Evolutionary conservation across 371 early-diverging fungal species (phyloP).

Genomic region (Batkoa obscura): DNA sequence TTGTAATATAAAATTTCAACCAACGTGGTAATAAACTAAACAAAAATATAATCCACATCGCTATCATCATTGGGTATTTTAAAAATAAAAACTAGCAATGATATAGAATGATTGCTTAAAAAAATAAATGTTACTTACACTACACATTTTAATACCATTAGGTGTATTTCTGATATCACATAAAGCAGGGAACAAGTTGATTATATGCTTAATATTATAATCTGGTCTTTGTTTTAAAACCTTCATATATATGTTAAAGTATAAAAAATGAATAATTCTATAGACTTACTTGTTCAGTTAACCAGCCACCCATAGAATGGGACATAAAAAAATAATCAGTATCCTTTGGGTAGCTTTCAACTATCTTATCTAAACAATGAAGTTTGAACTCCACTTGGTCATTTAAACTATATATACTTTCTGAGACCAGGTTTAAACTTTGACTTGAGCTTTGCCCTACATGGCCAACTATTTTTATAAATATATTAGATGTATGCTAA

Average conservation of each 20-base stretch:
- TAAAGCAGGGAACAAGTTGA: slow-evolving; percentile 1
- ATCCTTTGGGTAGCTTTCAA: slow-evolving; percentile 19
- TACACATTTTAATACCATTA: background rate
- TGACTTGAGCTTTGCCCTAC: slow-evolving; percentile 1
- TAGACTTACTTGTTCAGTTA: slow-evolving; percentile 18
- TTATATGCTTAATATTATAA: background rate
- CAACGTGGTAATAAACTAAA: background rate
- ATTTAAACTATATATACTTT: slow-evolving; percentile 20
- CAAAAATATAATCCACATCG: background rate
- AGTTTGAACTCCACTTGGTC: slow-evolving; percentile 50
- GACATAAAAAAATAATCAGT: slow-evolving; percentile 36
- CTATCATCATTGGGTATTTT: background rate
- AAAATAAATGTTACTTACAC: background rate
- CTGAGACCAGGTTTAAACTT: background rate
- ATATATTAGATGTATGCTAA: no score
- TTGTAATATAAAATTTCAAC: background rate
- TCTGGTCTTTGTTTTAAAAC: background rate
- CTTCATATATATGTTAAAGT: background rate
- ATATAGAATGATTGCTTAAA: background rate
- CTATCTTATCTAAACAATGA: slow-evolving; percentile 30
- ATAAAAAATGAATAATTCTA: background rate
- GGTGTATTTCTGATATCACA: background rate
- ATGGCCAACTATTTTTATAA: slow-evolving; percentile 1
- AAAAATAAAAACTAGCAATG: slow-evolving; percentile 1
- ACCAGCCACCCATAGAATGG: slow-evolving; percentile 47